These are phyloP conservation scores for Phytophthora meadii DNA, from an alignment of 352 stramenopile genomes.

Conservation along the genomic window DNA sequence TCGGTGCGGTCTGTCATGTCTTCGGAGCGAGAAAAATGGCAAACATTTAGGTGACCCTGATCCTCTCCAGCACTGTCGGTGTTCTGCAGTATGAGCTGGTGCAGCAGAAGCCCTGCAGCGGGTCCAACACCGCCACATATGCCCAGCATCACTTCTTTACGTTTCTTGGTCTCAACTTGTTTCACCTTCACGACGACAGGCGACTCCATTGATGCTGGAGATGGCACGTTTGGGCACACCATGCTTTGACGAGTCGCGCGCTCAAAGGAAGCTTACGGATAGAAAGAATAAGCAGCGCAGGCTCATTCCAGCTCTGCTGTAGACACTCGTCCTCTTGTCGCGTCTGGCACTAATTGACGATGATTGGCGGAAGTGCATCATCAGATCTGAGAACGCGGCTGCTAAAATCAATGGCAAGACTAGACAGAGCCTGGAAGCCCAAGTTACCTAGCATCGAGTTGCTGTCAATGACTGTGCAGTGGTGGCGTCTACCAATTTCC, in stretches of 20 bases:
- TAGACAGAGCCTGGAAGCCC: no score
- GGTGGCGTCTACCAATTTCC: no score
- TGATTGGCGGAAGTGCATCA: constrained; percentile 22
- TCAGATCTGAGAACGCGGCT: constrained; percentile 27
- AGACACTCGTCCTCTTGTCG: background rate
- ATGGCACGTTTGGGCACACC: constrained; percentile 1
- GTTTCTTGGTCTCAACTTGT: constrained; percentile 20
- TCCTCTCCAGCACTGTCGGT: constrained; percentile 69
- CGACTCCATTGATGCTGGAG: constrained; percentile 7
- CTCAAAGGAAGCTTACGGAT: constrained; percentile 7
- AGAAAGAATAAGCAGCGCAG: background rate
- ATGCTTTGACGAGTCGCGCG: background rate
- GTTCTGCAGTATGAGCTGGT: constrained; percentile 77
- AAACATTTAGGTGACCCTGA: constrained; percentile 72
- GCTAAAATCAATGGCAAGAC: no score
- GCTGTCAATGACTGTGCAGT: no score
- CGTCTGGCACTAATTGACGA: background rate
- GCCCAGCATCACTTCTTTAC: constrained; percentile 63
- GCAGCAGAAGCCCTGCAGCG: constrained; percentile 71
- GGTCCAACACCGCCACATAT: constrained; percentile 80
- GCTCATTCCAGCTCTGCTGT: constrained; percentile 16
- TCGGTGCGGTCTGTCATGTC: constrained; percentile 81
- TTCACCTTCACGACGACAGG: constrained; percentile 15
- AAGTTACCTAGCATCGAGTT: no score
- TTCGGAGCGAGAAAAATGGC: constrained; percentile 76